Percentiles rank a stretch among this genome's conserved stretches.
These are phyloP conservation scores for Aschersonia sp. DNA, from an alignment of 2,329 filamentous ascomycete genomes.

Conservation along the genomic window DNA sequence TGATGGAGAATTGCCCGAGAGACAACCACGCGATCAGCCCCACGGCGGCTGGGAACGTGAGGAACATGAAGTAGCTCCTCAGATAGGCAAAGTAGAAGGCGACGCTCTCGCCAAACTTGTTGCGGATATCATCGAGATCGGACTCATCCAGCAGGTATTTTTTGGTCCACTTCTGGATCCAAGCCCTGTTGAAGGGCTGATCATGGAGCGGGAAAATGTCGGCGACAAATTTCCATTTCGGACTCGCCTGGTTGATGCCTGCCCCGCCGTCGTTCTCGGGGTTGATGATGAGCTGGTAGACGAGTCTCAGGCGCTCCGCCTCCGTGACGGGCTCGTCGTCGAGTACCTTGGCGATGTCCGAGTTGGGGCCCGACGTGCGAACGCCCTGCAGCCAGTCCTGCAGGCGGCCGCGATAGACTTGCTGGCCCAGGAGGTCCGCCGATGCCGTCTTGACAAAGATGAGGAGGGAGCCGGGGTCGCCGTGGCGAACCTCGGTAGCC, in stretches of 20 bases:
- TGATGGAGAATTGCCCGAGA: slow-evolving; percentile 69
- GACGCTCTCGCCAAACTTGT: slow-evolving; percentile 69
- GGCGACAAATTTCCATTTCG: slow-evolving; percentile 58
- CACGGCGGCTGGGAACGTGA: slow-evolving; percentile 67
- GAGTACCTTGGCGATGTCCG: slow-evolving; percentile 54
- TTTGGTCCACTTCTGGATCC: slow-evolving; percentile 61
- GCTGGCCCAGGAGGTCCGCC: slow-evolving; percentile 56
- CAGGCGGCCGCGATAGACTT: slow-evolving; percentile 75
- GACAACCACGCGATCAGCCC: slow-evolving; percentile 67
- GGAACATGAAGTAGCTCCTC: slow-evolving; percentile 76
- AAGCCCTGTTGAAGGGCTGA: slow-evolving; percentile 56
- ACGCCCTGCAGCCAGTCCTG: slow-evolving; percentile 92
- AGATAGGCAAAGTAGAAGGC: slow-evolving; percentile 95
- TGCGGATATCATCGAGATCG: slow-evolving; percentile 60
- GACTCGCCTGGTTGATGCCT: slow-evolving; percentile 54
- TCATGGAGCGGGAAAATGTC: slow-evolving; percentile 72
- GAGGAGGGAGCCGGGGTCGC: slow-evolving; percentile 59
- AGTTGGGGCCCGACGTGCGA: slow-evolving; percentile 59
- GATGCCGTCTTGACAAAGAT: slow-evolving; percentile 74
- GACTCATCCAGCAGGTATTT: slow-evolving; percentile 52
- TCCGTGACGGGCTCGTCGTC: slow-evolving; percentile 66
- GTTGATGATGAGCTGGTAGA: slow-evolving; percentile 73
- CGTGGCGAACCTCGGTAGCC: slow-evolving; percentile 73
- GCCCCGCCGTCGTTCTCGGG: slow-evolving; percentile 62
- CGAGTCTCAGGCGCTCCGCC: slow-evolving; percentile 74